A percentile compares a stretch with the other conserved stretches of the same genome.
These are phyloP conservation scores for Phaeosphaeria sp. DNA, from an alignment of 2,329 filamentous ascomycete genomes.

Conservation along the genomic window DNA sequence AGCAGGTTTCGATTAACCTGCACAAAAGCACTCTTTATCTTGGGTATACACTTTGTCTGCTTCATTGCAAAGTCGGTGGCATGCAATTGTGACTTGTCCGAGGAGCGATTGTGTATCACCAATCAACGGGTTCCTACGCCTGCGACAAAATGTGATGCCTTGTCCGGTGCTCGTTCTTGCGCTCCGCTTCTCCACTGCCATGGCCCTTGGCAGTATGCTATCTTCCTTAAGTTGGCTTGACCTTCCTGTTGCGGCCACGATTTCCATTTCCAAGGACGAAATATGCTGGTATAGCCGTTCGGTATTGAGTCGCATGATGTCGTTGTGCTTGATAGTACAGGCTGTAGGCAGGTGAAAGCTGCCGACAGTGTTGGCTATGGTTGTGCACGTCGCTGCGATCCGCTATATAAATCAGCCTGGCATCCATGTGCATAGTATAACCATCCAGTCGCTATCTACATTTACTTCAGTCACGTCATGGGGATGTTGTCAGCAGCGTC, in stretches of 20 bases:
- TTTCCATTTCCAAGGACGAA: not conserved
- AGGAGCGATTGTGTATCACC: not conserved
- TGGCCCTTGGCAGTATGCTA: constrained; percentile 3
- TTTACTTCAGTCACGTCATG: not conserved
- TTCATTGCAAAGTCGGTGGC: not conserved
- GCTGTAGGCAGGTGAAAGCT: not conserved
- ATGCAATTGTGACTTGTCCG: not conserved
- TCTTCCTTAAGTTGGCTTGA: not conserved
- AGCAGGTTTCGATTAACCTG: not conserved
- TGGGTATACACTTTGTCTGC: not conserved
- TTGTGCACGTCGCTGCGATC: not conserved
- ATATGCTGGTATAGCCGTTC: not conserved
- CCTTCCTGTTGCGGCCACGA: constrained; percentile 3
- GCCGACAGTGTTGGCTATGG: not conserved
- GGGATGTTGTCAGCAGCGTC: constrained; percentile 7
- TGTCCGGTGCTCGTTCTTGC: not conserved
- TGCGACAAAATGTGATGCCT: not conserved
- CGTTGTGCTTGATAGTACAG: not conserved
- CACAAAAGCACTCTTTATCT: too few relatives aligned
- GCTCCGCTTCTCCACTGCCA: constrained; percentile 2
- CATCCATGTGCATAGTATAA: not conserved
- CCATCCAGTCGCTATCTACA: not conserved
- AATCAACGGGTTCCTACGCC: not conserved
- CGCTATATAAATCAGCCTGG: not conserved
- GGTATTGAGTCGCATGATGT: not conserved